Evolutionary conservation across 1,284 basidiomycete species (phyloP).

Genomic region (Phylloboletellus chloephorus): DNA sequence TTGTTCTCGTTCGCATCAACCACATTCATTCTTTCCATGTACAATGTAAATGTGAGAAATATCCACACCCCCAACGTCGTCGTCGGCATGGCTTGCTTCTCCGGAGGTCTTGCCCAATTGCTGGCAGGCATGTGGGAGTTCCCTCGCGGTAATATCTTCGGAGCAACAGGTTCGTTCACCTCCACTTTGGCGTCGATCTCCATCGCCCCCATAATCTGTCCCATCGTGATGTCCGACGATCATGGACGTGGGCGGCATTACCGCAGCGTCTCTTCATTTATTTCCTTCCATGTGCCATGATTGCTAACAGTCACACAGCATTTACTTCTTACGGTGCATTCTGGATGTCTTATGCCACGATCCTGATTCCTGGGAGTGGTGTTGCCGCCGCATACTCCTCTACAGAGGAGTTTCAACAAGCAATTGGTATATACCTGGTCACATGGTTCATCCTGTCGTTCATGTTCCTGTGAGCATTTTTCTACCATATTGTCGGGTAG

Average conservation of each 20-base stretch:
- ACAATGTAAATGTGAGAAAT: slow-evolving; percentile 52
- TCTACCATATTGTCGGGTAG: background rate
- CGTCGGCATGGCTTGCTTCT: slow-evolving; percentile 78
- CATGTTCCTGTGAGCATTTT: slow-evolving; percentile 38
- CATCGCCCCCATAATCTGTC: background rate
- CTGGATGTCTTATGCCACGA: slow-evolving; percentile 74
- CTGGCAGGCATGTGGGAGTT: slow-evolving; percentile 80
- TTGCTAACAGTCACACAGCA: slow-evolving; percentile 37
- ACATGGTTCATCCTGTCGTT: slow-evolving; percentile 69
- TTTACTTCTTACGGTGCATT: slow-evolving; percentile 82
- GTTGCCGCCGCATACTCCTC: slow-evolving; percentile 48
- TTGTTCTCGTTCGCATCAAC: slow-evolving; percentile 71
- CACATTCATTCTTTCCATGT: slow-evolving; percentile 65
- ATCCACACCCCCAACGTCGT: slow-evolving; percentile 65
- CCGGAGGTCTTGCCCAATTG: slow-evolving; percentile 79
- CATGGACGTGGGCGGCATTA: too few relatives aligned
- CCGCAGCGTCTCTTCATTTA: background rate
- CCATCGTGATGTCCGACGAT: background rate
- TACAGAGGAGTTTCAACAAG: slow-evolving; percentile 44
- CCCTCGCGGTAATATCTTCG: slow-evolving; percentile 67
- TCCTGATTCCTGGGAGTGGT: slow-evolving; percentile 60
- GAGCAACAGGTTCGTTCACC: slow-evolving; percentile 54
- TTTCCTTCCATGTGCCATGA: background rate
- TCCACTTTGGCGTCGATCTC: background rate
- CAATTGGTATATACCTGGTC: slow-evolving; percentile 63